A percentile compares a stretch with the other conserved stretches of the same genome.
phyloP scores from a whole-genome alignment of 306 rosid genomes.

The Cucumis cinereus region DNA sequence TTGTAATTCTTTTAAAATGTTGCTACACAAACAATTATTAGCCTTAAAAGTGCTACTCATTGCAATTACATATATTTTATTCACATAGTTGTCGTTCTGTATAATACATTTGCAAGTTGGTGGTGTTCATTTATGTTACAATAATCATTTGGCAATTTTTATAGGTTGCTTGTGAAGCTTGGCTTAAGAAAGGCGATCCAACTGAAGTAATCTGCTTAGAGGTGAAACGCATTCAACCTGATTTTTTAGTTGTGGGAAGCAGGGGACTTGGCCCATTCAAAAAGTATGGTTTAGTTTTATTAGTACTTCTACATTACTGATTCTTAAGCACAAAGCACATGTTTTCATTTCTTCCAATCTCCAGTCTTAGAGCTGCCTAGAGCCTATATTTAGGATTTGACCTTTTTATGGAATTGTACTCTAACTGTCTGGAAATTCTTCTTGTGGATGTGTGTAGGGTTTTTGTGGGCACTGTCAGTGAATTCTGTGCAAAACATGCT shows the following conservation, averaged over 20 bases:
- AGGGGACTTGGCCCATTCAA: slow-evolving; percentile 97
- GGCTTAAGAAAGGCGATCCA: slow-evolving; percentile 76
- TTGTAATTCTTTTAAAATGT: no score
- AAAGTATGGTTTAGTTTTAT: slow-evolving; percentile 29
- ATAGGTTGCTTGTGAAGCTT: slow-evolving; percentile 72
- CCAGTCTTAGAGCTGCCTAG: neutral
- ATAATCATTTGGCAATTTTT: neutral
- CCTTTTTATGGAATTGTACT: neutral
- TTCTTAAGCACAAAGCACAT: neutral
- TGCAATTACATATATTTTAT: no score
- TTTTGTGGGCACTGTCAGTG: slow-evolving; percentile 88
- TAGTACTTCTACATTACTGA: neutral
- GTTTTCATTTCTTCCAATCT: neutral
- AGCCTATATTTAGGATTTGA: neutral
- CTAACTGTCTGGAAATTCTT: neutral
- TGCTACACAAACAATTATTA: no score
- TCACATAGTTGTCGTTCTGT: neutral
- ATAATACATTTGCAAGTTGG: neutral
- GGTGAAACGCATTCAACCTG: slow-evolving; percentile 57
- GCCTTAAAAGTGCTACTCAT: no score
- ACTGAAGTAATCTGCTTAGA: slow-evolving; percentile 75
- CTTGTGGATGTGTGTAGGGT: slow-evolving; percentile 36
- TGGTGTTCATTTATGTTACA: neutral
- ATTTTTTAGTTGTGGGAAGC: slow-evolving; percentile 79
- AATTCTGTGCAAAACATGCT: slow-evolving; percentile 84